Base-by-base conservation (phyloP, 176 grass and related monocot species). In the Rhynchospora breviuscula region DNA sequence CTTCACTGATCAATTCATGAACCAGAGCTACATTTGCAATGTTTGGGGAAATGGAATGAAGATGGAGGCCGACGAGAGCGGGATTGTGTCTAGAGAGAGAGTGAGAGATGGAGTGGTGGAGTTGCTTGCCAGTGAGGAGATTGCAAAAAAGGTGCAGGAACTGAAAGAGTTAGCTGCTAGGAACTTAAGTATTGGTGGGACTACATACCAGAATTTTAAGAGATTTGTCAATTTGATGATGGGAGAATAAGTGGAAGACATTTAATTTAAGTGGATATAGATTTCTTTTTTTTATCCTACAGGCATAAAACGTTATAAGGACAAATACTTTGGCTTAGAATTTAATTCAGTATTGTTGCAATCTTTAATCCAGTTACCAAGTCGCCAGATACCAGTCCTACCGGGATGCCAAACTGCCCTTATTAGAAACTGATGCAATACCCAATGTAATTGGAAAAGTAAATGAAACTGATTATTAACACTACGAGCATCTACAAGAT, bases 11-110 rank as follows among this genome's bases (percentile, higher is more conserved):
- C 94, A 97, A 78, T 97, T 92, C 79, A 65, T 59, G 65, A 89
- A 90, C 87, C 87, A 88, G 54, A 89, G 83, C 85, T 97, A 94
- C 59, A 63, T 94, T 2, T 97, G 88, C 65, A 89, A 92, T 79
- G 83, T 92, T 46, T 97, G 94, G 94, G 84, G 76, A 63, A 89
- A 49, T 7, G 94, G 92, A 15, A 17, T 84, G 48, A 94, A 88
- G 69, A 82, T 97, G 80, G 67, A 52, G 13, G 51, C 47, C 14
- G 87, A 85, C n/a, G 61, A 84, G n/a, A 56, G 18, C 84, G 89
- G 94, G 40, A 54, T 91, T 2, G 64, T 94, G 52, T 43, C 88
- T 0, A 83, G 81, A 83, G 85, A 92, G 29, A 78, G 84, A 76
- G 70, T 97, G 29, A 29, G 8, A 63, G 77, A 56, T 40, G 91